These are phyloP conservation scores for Candida sp. DNA, from an alignment of 1,139 yeast species.

Conservation along the genomic window DNA sequence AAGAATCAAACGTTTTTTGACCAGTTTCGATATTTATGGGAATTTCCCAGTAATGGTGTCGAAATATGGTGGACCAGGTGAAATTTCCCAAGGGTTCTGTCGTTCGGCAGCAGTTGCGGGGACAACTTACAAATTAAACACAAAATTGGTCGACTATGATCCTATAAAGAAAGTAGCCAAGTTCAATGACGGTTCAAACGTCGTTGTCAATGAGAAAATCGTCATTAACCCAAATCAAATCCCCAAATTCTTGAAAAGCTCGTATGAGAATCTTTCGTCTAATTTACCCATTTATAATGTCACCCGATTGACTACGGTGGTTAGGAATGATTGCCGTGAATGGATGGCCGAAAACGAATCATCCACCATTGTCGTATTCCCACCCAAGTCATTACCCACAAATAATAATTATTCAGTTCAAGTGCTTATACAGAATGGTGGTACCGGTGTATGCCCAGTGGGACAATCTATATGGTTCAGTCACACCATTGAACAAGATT, in stretches of 20 bases:
- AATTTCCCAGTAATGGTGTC: slow-evolving; percentile 90
- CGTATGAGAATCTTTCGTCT: slow-evolving; percentile 33
- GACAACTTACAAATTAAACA: slow-evolving; percentile 83
- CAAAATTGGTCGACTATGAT: slow-evolving; percentile 62
- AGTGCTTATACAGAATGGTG: slow-evolving; percentile 84
- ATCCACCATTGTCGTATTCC: slow-evolving; percentile 88
- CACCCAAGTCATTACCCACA: slow-evolving; percentile 76
- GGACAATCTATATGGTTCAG: slow-evolving; percentile 91
- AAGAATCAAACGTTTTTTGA: slow-evolving; percentile 76
- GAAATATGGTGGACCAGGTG: slow-evolving; percentile 96
- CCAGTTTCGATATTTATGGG: slow-evolving; percentile 91
- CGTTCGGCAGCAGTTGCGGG: slow-evolving; percentile 99
- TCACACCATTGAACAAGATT: slow-evolving; percentile 71
- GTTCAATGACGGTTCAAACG: slow-evolving; percentile 73
- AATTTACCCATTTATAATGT: slow-evolving; percentile 46
- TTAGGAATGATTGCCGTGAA: slow-evolving; percentile 81
- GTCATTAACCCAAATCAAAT: slow-evolving; percentile 72
- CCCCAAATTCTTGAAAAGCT: slow-evolving; percentile 43
- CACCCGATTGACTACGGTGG: slow-evolving; percentile 77
- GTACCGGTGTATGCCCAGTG: slow-evolving; percentile 83
- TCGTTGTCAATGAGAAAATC: slow-evolving; percentile 73
- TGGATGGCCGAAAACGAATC: slow-evolving; percentile 84
- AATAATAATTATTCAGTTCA: slow-evolving; percentile 74
- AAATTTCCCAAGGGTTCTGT: slow-evolving; percentile 94
- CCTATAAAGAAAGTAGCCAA: slow-evolving; percentile 62